Base-by-base conservation (phyloP, 129 eudicot species). In the Helichrysum umbraculigerum region DNA sequence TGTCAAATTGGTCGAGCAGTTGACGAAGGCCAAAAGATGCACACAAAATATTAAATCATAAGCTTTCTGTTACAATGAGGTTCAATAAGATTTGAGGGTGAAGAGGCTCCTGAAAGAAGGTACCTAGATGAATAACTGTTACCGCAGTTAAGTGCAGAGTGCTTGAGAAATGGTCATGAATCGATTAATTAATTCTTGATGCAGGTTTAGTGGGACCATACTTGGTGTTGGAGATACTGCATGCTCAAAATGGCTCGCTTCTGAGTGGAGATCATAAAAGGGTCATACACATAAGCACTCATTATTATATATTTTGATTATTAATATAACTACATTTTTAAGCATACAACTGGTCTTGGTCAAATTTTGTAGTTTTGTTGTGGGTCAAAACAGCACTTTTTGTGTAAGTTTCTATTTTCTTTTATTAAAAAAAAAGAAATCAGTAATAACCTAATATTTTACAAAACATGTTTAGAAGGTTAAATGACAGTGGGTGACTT, bases 211-310 rank as follows among this genome's bases (percentile, higher is more conserved):
- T 78, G 99, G 99, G 79, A 94, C 96, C 65, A 94, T 94, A 72
- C 92, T 94, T 81, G 99, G 99, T 21, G 90, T 91, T 70, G 91
- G 74, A 50, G 92, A 94, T 79, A 75, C 74, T 32, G 51, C 86
- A 74, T 79, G 96, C 68, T 86, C 97, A 7, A 82, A 87, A 68
- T 94, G 99, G 99, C 82, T 75, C 14, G 91, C 86, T 78, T 94
- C 97, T 67, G 99, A 91, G 63, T 94, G 99, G 99, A 87, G 99
- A 86, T 94, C 93, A 39, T 74, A 89, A 68, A 94, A 94, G 97
- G 99, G 91, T 61, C 77, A 22, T 29, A 15, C 69, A 67, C 15
- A 47, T 6, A 22, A 50, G 75, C 63, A 51, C 9, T 62, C 9
- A 56, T 5, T 10, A 8, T 60, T 12, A 22, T 77, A 32, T 50